Percentiles rank a stretch among this genome's conserved stretches.
Conservation (phyloP, 768 basidiomycete species). For the Lyophyllum shimeji region DNA sequence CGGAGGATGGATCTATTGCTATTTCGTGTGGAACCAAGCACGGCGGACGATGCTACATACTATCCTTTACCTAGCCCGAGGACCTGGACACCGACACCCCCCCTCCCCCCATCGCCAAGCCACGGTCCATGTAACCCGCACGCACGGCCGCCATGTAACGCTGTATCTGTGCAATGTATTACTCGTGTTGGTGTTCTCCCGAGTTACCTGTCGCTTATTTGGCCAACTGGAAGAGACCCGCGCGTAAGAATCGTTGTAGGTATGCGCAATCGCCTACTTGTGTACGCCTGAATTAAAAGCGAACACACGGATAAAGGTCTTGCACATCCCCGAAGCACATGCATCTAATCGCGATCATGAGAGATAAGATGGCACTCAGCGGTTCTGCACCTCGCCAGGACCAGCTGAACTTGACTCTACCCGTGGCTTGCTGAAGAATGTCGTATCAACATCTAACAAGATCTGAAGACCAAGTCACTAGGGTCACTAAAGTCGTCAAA, state of each 20-base stretch:
- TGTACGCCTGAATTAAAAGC: no score
- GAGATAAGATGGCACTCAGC: background rate
- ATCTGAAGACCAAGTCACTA: background rate
- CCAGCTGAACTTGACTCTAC: background rate
- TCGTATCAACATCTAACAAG: background rate
- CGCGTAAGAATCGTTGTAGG: no score
- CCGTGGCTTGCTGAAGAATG: background rate
- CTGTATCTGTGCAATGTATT: background rate
- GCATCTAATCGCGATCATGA: background rate
- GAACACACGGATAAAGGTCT: no score
- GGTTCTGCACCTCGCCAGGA: background rate
- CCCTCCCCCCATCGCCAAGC: background rate
- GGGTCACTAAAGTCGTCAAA: background rate
- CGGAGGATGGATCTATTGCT: background rate
- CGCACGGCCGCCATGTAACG: background rate
- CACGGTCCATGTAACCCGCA: background rate
- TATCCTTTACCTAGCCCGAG: background rate
- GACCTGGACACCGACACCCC: background rate
- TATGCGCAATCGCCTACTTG: no score
- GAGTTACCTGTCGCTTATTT: background rate
- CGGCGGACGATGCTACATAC: conserved; percentile 1
- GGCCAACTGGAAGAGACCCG: background rate
- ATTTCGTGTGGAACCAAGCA: background rate
- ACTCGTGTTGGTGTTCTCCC: background rate
- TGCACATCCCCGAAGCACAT: background rate